Evolutionary conservation across 352 stramenopile genomes (phyloP).

Genomic region (Globisporangium orthogonon): DNA sequence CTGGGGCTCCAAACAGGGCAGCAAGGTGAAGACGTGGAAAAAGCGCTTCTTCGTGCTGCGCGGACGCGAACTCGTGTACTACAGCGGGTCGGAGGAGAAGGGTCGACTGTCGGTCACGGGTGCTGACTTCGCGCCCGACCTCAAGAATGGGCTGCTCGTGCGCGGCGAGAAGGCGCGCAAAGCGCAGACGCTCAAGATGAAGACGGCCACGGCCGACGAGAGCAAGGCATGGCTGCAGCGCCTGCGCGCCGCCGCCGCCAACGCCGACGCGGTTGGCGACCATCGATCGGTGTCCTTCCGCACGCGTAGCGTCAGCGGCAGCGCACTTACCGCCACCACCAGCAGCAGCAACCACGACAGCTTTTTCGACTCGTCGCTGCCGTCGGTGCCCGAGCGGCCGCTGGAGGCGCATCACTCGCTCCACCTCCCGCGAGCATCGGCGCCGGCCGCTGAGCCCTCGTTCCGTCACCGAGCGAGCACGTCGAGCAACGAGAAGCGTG

Average conservation of each 20-base stretch:
- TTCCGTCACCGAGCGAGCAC: slow-evolving; percentile 1
- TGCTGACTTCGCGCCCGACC: slow-evolving; percentile 42
- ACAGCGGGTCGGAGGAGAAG: slow-evolving; percentile 51
- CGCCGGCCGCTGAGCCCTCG: neutral
- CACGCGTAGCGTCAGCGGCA: slow-evolving; percentile 8
- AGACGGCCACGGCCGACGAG: slow-evolving; percentile 42
- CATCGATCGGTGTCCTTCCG: slow-evolving; percentile 9
- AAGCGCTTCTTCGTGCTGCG: slow-evolving; percentile 44
- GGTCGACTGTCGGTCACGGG: slow-evolving; percentile 45
- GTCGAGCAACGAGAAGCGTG: slow-evolving; percentile 10
- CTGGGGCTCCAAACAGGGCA: slow-evolving; percentile 70
- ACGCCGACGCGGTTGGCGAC: neutral
- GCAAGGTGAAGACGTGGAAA: slow-evolving; percentile 47
- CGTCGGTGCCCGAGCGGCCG: neutral
- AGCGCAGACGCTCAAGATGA: slow-evolving; percentile 59
- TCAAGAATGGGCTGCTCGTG: slow-evolving; percentile 50
- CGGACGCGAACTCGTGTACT: slow-evolving; percentile 28
- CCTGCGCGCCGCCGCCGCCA: slow-evolving; percentile 35
- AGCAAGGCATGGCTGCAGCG: slow-evolving; percentile 37
- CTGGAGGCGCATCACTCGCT: slow-evolving; percentile 5
- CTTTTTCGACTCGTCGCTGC: neutral
- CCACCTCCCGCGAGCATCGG: neutral
- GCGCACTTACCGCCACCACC: neutral
- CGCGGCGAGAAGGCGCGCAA: slow-evolving; percentile 41
- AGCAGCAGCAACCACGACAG: slow-evolving; percentile 1